Base-by-base conservation (phyloP, 2,329 filamentous ascomycete species). In the Aspergillus texensis region DNA sequence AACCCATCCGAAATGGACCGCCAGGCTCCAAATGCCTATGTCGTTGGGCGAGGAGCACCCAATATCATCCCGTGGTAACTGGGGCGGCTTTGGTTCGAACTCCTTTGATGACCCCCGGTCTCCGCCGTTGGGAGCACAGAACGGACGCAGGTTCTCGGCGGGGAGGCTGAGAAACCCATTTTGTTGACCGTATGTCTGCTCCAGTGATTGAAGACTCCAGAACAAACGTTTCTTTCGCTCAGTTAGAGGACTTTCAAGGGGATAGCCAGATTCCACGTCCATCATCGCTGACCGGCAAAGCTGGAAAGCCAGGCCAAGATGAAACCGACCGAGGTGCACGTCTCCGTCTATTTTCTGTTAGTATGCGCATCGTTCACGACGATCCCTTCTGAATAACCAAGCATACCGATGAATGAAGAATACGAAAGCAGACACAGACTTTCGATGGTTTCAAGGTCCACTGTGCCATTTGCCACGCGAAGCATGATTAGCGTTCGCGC, bases 211-310 rank as follows among this genome's bases (percentile, higher is more conserved):
- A 0, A 85, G 73, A 59, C 82, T 85, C 83, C 83, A 85, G 36
- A 85, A 85, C 0, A 85, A 72, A 3, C 81, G 71, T 67, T 80
- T 83, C 68, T 84, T 84, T 11, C 82, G 78, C 58, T 85, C 81
- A 0, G 72, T 67, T 1, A 66, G 68, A 0, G 75, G 71, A 43
- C 79, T 78, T 9, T 79, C 74, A 3, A 70, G 58, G 0, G 68
- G 68, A 53, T 84, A 84, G 0, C 74, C 71, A 0, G 78, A 75
- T 52, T 80, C 77, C 0, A 81, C 67, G 60, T 85, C 83, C 0
- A 85, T 69, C 79, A 81, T 81, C 9, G 83, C 83, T 0, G 83
- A 82, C 10, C 81, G 80, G 65, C 82, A 84, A 10, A 85, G 79
- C 65, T 85, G 83, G 43, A 82, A 78, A 1, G 80, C 81, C 12